Conservation (phyloP, 495 filamentous ascomycete species). For the Podospora tetraspora region DNA sequence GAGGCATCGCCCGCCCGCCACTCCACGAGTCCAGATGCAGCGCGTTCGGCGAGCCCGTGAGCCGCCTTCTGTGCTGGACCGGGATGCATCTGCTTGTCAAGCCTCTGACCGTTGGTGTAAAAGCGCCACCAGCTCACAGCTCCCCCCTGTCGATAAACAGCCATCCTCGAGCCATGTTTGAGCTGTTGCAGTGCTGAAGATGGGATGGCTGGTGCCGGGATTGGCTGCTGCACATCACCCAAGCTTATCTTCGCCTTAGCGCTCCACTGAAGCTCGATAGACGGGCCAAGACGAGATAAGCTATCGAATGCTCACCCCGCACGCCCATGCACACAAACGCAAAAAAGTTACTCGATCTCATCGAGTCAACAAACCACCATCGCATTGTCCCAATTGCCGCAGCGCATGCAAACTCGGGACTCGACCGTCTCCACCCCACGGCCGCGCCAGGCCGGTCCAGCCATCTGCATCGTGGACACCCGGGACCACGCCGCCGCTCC, state of each 20-base stretch:
- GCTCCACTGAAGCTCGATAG: neutral
- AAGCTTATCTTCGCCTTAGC: neutral
- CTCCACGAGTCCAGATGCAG: neutral
- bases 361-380: slow-evolving; percentile 18
- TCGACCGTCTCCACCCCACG: neutral
- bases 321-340: neutral
- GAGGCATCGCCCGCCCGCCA: neutral
- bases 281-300: slow-evolving; percentile 9
- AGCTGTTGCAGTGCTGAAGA: neutral
- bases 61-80: neutral
- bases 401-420: neutral
- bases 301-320: slow-evolving; percentile 18
- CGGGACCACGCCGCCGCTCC: neutral
- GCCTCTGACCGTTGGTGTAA: neutral
- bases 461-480: neutral
- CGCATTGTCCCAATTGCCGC: neutral
- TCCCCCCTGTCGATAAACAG: neutral
- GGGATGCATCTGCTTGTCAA: neutral
- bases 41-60: neutral
- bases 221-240: neutral
- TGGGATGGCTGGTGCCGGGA: neutral
- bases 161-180: neutral
- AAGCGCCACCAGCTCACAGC: neutral
- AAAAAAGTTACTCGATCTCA: slow-evolving; percentile 23
- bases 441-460: neutral